Conservation (phyloP, 371 early-diverging fungal species). For the Nosema bombycis region DNA sequence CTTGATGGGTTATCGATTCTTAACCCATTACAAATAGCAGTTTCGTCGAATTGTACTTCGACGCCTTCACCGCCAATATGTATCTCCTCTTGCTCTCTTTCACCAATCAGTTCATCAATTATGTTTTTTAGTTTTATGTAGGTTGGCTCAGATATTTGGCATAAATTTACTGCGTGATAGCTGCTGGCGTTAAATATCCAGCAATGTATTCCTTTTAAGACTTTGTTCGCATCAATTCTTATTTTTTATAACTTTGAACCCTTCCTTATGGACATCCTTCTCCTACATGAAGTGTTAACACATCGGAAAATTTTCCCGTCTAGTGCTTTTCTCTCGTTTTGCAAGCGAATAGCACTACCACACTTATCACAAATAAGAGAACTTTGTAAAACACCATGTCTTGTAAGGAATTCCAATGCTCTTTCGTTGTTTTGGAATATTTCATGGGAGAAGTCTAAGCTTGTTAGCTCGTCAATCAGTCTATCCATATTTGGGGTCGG, state of each 20-base stretch:
- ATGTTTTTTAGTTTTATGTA: not conserved
- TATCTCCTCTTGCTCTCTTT: not conserved
- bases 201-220: not conserved
- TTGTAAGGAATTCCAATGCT: not conserved
- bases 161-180: not conserved
- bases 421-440: not conserved
- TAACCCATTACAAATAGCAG: slow-evolving; percentile 9
- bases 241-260: not conserved
- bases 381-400: not conserved
- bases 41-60: slow-evolving; percentile 7
- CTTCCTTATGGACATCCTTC: not conserved
- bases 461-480: no score
- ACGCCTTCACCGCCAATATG: slow-evolving; percentile 15
- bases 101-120: no score
- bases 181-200: not conserved
- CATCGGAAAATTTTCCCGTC: not conserved
- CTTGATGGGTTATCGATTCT: not conserved
- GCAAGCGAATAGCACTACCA: not conserved
- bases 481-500: no score
- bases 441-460: not conserved
- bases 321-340: not conserved
- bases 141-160: not conserved
- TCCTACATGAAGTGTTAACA: not conserved
- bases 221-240: not conserved
- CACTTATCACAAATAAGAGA: not conserved